Conservation (phyloP, 495 filamentous ascomycete genomes). For the Thozetella sp. region DNA sequence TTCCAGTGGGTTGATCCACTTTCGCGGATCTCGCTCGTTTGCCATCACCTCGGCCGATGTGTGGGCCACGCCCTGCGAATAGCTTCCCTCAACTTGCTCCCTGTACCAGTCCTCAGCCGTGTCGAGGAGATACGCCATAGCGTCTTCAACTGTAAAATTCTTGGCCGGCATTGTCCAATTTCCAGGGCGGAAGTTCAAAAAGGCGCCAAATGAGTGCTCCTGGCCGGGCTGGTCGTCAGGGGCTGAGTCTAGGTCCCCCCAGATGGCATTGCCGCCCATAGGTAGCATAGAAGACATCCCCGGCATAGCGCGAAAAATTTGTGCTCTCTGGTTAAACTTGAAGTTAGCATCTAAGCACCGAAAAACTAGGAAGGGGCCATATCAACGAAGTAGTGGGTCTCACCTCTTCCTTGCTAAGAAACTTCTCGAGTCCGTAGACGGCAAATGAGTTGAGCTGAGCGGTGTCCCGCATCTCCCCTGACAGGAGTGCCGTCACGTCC, state of each 20-base stretch:
- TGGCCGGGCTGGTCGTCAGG: slow-evolving; percentile 84
- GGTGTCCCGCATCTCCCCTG: slow-evolving; percentile 97
- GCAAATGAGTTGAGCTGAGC: slow-evolving; percentile 97
- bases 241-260: slow-evolving; percentile 88
- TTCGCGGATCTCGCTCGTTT: slow-evolving; percentile 79
- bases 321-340: slow-evolving; percentile 54
- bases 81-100: slow-evolving; percentile 68
- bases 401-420: slow-evolving; percentile 81
- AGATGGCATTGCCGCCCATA: slow-evolving; percentile 91
- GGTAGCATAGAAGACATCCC: slow-evolving; percentile 96
- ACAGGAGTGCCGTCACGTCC: slow-evolving; percentile 86
- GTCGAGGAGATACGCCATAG: slow-evolving; percentile 75
- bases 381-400: neutral
- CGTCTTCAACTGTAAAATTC: slow-evolving; percentile 81
- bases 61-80: slow-evolving; percentile 87
- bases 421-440: slow-evolving; percentile 95
- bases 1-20: slow-evolving; percentile 96
- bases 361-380: neutral
- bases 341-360: neutral
- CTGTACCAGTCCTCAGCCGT: slow-evolving; percentile 85
- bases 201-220: slow-evolving; percentile 71
- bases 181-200: slow-evolving; percentile 80
- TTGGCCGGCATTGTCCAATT: slow-evolving; percentile 55
- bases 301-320: slow-evolving; percentile 96
- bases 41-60: slow-evolving; percentile 80